Conservation (phyloP, 176 grass and related monocot genomes). For the Otatea glauca region DNA sequence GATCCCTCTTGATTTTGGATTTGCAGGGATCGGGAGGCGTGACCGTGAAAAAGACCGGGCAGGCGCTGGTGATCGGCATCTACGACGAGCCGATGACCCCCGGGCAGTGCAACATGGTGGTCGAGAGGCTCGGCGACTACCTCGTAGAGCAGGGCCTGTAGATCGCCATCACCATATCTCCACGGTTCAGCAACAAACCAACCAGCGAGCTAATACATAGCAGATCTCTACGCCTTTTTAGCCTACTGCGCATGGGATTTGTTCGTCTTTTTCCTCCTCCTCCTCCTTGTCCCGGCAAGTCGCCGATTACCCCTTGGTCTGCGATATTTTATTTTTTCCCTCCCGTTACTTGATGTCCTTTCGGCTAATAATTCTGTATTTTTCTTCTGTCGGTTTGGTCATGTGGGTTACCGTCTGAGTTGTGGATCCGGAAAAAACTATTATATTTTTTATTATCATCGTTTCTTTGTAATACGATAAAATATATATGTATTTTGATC, state of each 20-base stretch:
- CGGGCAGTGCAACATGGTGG: constrained; percentile 86
- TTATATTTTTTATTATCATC: background rate
- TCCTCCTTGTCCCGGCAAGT: background rate
- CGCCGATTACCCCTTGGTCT: constrained; percentile 10
- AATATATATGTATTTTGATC: constrained; percentile 7
- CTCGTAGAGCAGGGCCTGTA: constrained; percentile 84
- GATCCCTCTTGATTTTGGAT: background rate
- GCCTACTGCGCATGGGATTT: constrained; percentile 21
- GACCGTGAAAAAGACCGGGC: constrained; percentile 84
- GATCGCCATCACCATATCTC: background rate
- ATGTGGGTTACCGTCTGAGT: constrained; percentile 40
- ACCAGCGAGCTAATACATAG: background rate
- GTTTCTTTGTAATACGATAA: constrained; percentile 20
- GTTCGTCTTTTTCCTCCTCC: background rate
- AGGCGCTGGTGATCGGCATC: constrained; percentile 80
- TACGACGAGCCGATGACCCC: constrained; percentile 97
- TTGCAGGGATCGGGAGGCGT: constrained; percentile 77
- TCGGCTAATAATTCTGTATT: constrained; percentile 51
- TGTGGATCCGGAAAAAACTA: constrained; percentile 39
- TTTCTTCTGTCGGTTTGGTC: background rate
- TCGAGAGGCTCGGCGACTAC: constrained; percentile 92
- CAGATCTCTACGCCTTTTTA: constrained; percentile 23
- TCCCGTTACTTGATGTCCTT: constrained; percentile 20
- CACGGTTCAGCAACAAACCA: constrained; percentile 2
- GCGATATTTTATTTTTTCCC: background rate